phyloP scores from a whole-genome alignment of 2,329 filamentous ascomycete species.

The Bipolaris gigantea region DNA sequence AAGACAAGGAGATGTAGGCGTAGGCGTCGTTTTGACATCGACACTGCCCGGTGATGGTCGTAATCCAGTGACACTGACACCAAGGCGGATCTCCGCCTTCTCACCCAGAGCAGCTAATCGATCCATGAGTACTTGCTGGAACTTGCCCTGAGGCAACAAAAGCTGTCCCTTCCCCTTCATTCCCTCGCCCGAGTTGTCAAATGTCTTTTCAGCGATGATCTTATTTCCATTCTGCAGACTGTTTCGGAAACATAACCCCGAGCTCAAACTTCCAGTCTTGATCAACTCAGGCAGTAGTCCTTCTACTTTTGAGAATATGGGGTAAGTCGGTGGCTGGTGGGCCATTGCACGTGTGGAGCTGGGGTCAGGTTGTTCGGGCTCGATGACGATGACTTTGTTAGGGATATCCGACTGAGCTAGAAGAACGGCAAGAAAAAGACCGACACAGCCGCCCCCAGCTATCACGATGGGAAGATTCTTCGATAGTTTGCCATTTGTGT shows the following conservation, averaged over 20 bases:
- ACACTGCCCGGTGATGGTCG: slow-evolving; percentile 11
- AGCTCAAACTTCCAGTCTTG: slow-evolving; percentile 26
- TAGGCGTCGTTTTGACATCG: slow-evolving; percentile 11
- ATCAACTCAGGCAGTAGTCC: slow-evolving; percentile 44
- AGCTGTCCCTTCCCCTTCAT: slow-evolving; percentile 30
- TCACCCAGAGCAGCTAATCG: slow-evolving; percentile 14
- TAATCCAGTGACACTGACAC: slow-evolving; percentile 22
- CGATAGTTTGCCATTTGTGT: neutral
- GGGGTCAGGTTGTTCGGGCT: slow-evolving; percentile 27
- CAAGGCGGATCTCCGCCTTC: slow-evolving; percentile 25
- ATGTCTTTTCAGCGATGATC: slow-evolving; percentile 34
- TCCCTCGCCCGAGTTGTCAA: slow-evolving; percentile 25
- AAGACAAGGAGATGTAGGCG: slow-evolving; percentile 1
- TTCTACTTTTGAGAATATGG: slow-evolving; percentile 42
- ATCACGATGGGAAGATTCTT: slow-evolving; percentile 37
- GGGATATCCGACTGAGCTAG: slow-evolving; percentile 41
- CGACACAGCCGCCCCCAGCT: slow-evolving; percentile 47
- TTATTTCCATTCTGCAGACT: slow-evolving; percentile 24
- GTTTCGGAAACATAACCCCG: slow-evolving; percentile 36
- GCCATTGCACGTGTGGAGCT: slow-evolving; percentile 48
- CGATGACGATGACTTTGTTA: slow-evolving; percentile 41
- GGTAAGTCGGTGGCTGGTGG: slow-evolving; percentile 47
- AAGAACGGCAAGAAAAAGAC: slow-evolving; percentile 47
- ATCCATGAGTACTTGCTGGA: slow-evolving; percentile 32
- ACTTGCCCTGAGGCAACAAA: slow-evolving; percentile 37